These are phyloP conservation scores for Trichoderma sp. DNA, from an alignment of 2,329 filamentous ascomycete species.

Conservation along the genomic window DNA sequence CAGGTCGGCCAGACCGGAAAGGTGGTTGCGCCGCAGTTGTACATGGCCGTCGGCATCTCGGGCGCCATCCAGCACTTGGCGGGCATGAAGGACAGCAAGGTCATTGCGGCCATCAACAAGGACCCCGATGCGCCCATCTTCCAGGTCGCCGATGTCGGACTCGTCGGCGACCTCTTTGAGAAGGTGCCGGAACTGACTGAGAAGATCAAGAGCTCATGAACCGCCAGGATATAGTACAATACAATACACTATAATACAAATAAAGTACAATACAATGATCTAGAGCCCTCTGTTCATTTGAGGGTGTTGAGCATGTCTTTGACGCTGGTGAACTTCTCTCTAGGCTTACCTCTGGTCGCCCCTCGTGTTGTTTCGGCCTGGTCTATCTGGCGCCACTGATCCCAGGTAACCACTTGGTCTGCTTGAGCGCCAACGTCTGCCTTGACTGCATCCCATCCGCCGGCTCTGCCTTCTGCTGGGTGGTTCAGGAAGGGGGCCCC, in stretches of 20 bases:
- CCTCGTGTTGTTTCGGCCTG: conserved; percentile 72
- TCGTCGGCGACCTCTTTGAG: conserved; percentile 94
- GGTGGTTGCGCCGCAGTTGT: conserved; percentile 94
- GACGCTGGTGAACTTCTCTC: conserved; percentile 68
- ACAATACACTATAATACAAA: conserved; percentile 21
- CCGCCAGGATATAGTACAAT: conserved; percentile 34
- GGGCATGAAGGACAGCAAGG: conserved; percentile 99
- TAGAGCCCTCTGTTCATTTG: conserved; percentile 36
- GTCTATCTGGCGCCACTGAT: conserved; percentile 84
- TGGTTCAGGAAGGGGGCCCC: conserved; percentile 45
- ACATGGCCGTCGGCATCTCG: conserved; percentile 93
- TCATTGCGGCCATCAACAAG: conserved; percentile 99
- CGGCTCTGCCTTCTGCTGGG: conserved; percentile 16
- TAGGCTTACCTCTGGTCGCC: conserved; percentile 67
- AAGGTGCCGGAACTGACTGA: conserved; percentile 95
- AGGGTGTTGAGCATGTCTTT: conserved; percentile 61
- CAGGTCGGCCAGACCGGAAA: conserved; percentile 99
- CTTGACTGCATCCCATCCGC: conserved; percentile 78
- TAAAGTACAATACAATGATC: conserved; percentile 32
- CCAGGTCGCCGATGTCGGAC: conserved; percentile 92
- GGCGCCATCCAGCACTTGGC: conserved; percentile 97
- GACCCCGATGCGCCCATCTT: conserved; percentile 97
- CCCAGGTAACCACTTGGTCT: conserved; percentile 72
- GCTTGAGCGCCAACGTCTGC: conserved; percentile 57
- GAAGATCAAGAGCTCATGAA: conserved; percentile 71